phyloP scores from a whole-genome alignment of 345 rosid species.

The Boechera divaricarpa region DNA sequence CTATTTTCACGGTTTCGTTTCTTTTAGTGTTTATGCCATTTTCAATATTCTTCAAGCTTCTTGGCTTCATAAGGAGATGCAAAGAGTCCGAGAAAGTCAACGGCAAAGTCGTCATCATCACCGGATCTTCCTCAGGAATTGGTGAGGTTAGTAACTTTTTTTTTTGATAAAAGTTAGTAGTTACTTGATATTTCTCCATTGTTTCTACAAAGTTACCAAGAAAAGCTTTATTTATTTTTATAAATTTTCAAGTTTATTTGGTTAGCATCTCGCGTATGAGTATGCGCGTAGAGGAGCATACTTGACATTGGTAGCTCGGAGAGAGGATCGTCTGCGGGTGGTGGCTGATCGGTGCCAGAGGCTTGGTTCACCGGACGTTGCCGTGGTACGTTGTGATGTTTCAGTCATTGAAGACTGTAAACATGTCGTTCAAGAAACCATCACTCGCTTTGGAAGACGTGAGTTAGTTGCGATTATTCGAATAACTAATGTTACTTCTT shows the following conservation, averaged over 20 bases:
- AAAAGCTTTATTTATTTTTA: neutral
- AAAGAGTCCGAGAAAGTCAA: slow-evolving; percentile 46
- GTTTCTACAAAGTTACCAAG: neutral
- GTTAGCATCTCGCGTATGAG: slow-evolving; percentile 38
- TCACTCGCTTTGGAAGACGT: slow-evolving; percentile 42
- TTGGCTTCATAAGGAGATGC: slow-evolving; percentile 32
- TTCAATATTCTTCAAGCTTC: slow-evolving; percentile 41
- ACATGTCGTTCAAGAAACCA: slow-evolving; percentile 41
- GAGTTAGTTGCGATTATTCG: slow-evolving; percentile 1
- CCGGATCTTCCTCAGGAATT: slow-evolving; percentile 66
- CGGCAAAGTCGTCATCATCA: slow-evolving; percentile 60
- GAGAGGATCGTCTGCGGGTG: slow-evolving; percentile 39
- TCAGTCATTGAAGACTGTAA: slow-evolving; percentile 46
- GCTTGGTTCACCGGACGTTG: slow-evolving; percentile 48
- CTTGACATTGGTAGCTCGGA: slow-evolving; percentile 44
- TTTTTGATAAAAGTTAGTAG: too few species aligned
- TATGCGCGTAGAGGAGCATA: slow-evolving; percentile 44
- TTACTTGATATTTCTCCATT: too few species aligned
- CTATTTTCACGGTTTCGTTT: slow-evolving; percentile 49
- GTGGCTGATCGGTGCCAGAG: slow-evolving; percentile 37
- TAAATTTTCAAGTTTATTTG: neutral
- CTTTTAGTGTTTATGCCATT: slow-evolving; percentile 52
- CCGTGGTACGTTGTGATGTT: slow-evolving; percentile 38
- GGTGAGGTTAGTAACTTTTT: slow-evolving; percentile 54
- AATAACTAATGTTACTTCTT: slow-evolving; percentile 1